Evolutionary conservation across 164 flowering plant genomes (phyloP).

Genomic region (Echeveria elegans): DNA sequence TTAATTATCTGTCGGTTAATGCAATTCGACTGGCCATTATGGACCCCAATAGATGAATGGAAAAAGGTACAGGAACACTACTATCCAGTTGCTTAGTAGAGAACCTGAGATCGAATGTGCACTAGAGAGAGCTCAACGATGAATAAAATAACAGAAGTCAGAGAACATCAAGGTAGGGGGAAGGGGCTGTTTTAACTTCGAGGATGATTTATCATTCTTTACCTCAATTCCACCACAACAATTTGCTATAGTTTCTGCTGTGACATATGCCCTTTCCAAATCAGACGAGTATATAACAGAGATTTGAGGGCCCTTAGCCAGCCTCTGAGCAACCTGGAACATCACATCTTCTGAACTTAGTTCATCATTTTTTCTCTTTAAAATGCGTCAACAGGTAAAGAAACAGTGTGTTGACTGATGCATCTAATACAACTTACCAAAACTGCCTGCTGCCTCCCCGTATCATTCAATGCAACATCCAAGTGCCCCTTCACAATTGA

Average conservation of each 20-base stretch:
- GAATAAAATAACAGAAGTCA: background rate
- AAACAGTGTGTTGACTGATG: too few species aligned
- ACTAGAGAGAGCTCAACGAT: too few species aligned
- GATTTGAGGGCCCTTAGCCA: constrained; percentile 52
- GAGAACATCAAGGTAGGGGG: background rate
- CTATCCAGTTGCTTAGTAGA: too few species aligned
- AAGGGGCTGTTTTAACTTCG: background rate
- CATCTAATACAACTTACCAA: constrained; percentile 35
- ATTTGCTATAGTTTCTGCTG: constrained; percentile 73
- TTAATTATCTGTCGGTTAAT: background rate
- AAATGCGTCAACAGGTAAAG: background rate
- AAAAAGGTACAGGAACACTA: too few species aligned
- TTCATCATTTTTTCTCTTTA: background rate
- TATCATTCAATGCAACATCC: constrained; percentile 77
- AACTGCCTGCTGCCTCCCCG: constrained; percentile 75
- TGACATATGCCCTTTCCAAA: constrained; percentile 65
- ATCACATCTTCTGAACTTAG: background rate
- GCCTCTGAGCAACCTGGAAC: constrained; percentile 63
- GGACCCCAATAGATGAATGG: background rate
- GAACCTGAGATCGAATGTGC: too few species aligned
- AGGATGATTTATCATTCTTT: constrained; percentile 8
- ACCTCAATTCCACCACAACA: constrained; percentile 68
- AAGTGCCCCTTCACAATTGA: constrained; percentile 62
- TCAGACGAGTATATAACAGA: constrained; percentile 84
- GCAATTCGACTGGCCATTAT: background rate